These are phyloP conservation scores for Lentithecium fluviatile DNA, from an alignment of 495 filamentous ascomycete genomes.

Conservation along the genomic window DNA sequence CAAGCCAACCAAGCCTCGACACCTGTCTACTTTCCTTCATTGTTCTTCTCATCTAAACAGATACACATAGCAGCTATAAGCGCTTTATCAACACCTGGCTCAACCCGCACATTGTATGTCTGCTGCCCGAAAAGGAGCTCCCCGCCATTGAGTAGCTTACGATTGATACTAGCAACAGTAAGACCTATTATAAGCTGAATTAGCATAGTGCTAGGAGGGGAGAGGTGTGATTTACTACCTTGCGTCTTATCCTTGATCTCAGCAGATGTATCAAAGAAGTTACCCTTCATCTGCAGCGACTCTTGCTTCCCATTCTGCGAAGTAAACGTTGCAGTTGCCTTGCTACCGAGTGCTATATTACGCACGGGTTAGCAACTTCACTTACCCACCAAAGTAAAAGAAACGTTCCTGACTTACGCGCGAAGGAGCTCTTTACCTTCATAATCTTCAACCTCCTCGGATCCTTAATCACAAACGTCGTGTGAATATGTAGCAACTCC, in stretches of 20 bases:
- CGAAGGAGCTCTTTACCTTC: conserved; percentile 53
- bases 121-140: conserved; percentile 58
- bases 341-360: conserved; percentile 47
- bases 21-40: too few relatives aligned
- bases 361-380: too few relatives aligned
- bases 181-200: too few relatives aligned
- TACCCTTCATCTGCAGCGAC: conserved; percentile 49
- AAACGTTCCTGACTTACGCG: conserved; percentile 48
- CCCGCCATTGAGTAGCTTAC: conserved; percentile 54
- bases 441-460: conserved; percentile 46
- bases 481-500: conserved; percentile 52
- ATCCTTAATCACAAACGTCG: conserved; percentile 50
- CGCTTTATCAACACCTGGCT: conserved; percentile 59
- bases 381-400: too few relatives aligned
- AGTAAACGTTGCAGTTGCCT: conserved; percentile 52
- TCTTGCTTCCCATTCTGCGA: conserved; percentile 41
- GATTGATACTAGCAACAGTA: conserved; percentile 55
- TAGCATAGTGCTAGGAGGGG: too few relatives aligned
- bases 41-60: conserved; percentile 60
- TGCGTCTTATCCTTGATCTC: conserved; percentile 51
- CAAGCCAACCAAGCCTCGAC: too few relatives aligned
- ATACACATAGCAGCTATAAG: conserved; percentile 61
- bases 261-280: conserved; percentile 52
- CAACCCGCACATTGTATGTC: conserved; percentile 59
- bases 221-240: conserved; percentile 34